Evolutionary conservation across 2,329 filamentous ascomycete genomes (phyloP).

Genomic region (Epichloe coenophiala): DNA sequence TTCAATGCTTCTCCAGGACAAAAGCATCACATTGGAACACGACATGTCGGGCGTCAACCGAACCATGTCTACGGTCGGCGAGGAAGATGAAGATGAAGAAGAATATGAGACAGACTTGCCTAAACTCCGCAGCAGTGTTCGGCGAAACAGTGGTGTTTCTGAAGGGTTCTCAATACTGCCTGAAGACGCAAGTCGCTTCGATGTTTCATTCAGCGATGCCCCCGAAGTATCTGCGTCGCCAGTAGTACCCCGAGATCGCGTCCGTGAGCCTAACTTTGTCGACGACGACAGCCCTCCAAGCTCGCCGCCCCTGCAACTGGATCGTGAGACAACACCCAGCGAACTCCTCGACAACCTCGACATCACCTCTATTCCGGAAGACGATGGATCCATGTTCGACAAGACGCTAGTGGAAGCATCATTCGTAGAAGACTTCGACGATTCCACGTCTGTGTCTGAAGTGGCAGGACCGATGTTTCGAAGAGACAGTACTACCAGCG

Average conservation of each 20-base stretch:
- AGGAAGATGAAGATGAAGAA: constrained; percentile 2
- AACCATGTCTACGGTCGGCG: constrained; percentile 8
- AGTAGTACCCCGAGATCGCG: constrained; percentile 14
- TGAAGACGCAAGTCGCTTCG: constrained; percentile 24
- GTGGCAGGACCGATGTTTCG: constrained; percentile 12
- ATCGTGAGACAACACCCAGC: constrained; percentile 18
- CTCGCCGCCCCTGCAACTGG: constrained; percentile 27
- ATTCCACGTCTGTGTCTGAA: constrained; percentile 22
- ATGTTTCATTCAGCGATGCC: constrained; percentile 27
- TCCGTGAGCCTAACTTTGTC: constrained; percentile 21
- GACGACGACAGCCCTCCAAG: constrained; percentile 32
- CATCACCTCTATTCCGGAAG: constrained; percentile 26
- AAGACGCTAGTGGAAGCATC: constrained; percentile 30
- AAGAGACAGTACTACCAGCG: constrained; percentile 28
- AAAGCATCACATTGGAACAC: constrained; percentile 2
- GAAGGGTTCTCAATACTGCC: constrained; percentile 26
- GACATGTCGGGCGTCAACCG: constrained; percentile 7
- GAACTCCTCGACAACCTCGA: constrained; percentile 34
- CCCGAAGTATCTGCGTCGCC: constrained; percentile 33
- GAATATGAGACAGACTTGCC: constrained; percentile 24
- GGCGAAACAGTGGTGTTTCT: constrained; percentile 20
- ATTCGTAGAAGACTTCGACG: constrained; percentile 33
- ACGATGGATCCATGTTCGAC: constrained; percentile 23
- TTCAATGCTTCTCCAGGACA: not conserved
- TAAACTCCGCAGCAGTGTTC: constrained; percentile 17